Percentiles rank a stretch among this genome's conserved stretches.
phyloP scores from a whole-genome alignment of 306 rosid genomes.

The Vicia faba region DNA sequence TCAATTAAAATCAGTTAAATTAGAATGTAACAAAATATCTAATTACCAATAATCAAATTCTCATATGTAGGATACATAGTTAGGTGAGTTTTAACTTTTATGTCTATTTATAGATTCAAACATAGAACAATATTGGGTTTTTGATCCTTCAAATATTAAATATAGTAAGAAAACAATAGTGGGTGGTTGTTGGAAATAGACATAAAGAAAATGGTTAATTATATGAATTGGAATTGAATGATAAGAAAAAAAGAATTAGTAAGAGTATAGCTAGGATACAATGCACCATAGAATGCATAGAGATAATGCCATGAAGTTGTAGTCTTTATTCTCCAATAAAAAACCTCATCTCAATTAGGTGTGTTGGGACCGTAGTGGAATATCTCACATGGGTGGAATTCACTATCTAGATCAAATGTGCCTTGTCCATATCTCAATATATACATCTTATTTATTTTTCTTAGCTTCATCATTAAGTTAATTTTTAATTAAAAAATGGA shows the following conservation, averaged over 20 bases:
- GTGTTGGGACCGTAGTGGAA: conserved; percentile 66
- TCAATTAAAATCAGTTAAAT: too few relatives aligned
- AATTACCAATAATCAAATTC: too few relatives aligned
- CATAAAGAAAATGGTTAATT: background rate
- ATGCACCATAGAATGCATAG: conserved; percentile 47
- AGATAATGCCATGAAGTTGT: conserved; percentile 34
- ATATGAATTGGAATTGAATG: conserved; percentile 41
- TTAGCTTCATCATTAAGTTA: background rate
- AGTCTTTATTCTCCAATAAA: conserved; percentile 44
- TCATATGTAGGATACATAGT: background rate
- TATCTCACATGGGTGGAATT: conserved; percentile 57
- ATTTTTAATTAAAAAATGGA: background rate
- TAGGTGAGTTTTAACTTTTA: conserved; percentile 1
- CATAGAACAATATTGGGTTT: background rate
- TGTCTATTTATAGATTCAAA: conserved; percentile 1
- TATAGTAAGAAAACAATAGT: too few relatives aligned
- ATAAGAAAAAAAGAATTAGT: conserved; percentile 45
- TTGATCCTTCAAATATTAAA: too few relatives aligned
- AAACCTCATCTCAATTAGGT: conserved; percentile 39
- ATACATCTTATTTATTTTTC: background rate
- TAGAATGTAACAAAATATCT: too few relatives aligned
- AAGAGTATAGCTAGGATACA: conserved; percentile 50
- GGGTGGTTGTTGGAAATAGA: too few relatives aligned
- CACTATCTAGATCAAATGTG: conserved; percentile 34
- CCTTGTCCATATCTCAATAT: conserved; percentile 42